Evolutionary conservation across 768 basidiomycete species (phyloP).

Genomic region (Serendipita sp.): DNA sequence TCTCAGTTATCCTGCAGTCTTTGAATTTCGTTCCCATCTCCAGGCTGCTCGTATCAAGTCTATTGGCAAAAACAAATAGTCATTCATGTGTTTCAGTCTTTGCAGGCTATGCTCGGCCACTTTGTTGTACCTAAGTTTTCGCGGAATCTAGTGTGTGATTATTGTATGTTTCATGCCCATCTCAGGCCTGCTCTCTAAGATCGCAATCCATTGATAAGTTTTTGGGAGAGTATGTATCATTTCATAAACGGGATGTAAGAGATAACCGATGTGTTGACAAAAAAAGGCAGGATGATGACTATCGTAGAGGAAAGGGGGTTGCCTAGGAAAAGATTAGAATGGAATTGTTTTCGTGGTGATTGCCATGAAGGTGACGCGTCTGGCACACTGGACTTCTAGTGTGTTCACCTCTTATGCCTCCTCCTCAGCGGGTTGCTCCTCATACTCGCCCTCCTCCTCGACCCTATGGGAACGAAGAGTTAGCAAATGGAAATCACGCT

Average conservation of each 20-base stretch:
- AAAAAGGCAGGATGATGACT: background rate
- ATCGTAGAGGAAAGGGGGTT: background rate
- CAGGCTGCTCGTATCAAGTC: slow-evolving; percentile 60
- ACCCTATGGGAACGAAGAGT: slow-evolving; percentile 30
- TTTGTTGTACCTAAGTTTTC: background rate
- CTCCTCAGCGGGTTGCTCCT: slow-evolving; percentile 58
- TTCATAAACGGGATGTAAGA: background rate
- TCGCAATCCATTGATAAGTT: background rate
- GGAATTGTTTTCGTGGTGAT: background rate
- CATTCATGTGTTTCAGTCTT: background rate
- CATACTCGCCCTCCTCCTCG: slow-evolving; percentile 81
- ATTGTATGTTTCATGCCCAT: background rate
- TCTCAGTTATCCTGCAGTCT: slow-evolving; percentile 41
- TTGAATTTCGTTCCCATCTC: slow-evolving; percentile 39
- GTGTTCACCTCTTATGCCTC: slow-evolving; percentile 21
- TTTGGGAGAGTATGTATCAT: background rate
- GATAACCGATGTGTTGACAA: background rate
- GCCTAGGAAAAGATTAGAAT: background rate
- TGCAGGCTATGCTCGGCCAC: background rate
- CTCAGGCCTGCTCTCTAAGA: background rate
- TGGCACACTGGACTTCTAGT: background rate
- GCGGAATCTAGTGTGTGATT: background rate
- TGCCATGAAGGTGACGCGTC: background rate
- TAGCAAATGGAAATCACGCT: background rate
- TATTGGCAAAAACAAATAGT: slow-evolving; percentile 51